Conservation (phyloP, 2,329 filamentous ascomycete genomes). For the Alternaria sp. region DNA sequence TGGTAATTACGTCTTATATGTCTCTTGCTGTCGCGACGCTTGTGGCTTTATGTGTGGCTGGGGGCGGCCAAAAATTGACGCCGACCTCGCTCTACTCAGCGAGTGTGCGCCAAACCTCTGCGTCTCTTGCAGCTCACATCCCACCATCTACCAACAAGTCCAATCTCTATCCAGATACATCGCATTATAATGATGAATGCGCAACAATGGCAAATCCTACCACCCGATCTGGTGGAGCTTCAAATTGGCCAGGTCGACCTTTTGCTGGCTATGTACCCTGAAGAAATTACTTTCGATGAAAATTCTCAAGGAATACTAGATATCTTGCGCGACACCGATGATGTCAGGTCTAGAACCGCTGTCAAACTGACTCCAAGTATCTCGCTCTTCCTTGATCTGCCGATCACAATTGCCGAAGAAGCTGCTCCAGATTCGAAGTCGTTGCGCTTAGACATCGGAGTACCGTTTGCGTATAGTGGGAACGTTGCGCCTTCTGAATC, state of each 20-base stretch:
- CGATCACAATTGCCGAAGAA: constrained; percentile 8
- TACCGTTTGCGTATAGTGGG: constrained; percentile 28
- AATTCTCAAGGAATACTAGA: constrained; percentile 17
- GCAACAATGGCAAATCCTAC: constrained; percentile 30
- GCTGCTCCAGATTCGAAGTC: constrained; percentile 1
- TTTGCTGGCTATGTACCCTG: constrained; percentile 41
- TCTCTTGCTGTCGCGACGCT: background rate
- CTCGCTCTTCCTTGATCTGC: constrained; percentile 23
- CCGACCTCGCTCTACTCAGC: constrained; percentile 9
- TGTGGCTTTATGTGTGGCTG: constrained; percentile 12
- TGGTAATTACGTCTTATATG: background rate
- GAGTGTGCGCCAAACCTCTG: background rate
- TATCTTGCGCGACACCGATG: constrained; percentile 16
- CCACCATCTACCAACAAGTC: background rate
- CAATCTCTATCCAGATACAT: background rate
- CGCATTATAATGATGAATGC: background rate
- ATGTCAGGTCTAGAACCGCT: background rate
- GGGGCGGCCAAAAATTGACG: constrained; percentile 16
- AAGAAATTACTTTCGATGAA: constrained; percentile 27
- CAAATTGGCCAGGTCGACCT: constrained; percentile 43
- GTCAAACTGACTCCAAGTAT: constrained; percentile 18
- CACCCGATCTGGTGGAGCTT: constrained; percentile 35
- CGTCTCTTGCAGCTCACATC: background rate
- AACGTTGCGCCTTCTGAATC: constrained; percentile 23
- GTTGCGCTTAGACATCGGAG: constrained; percentile 30